Evolutionary conservation across 1,139 yeast genomes (phyloP), one percentile per base, ranked within the genome.

Genomic region (Spathaspora sp.): DNA sequence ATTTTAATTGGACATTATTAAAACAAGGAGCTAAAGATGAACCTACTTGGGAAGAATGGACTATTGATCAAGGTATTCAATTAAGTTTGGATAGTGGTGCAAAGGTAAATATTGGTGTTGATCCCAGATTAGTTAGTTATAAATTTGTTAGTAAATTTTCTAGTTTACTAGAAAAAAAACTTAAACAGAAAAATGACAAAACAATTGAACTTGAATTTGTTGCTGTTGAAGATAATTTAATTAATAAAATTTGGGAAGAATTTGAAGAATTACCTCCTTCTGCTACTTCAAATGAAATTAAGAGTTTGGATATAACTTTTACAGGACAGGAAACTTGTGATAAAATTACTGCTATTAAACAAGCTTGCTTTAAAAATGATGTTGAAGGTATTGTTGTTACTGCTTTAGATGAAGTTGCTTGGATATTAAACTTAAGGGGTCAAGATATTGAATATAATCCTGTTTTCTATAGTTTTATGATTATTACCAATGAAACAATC

Each of bases 41-140:
- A 49, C 84, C 87, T 27, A 72, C 90, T 2, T 93, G 99, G 99
- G 86, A 86, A 61, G 86, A 88, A 56, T 95, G 97, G 93, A 76
- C 89, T 39, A 76, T 82, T 36, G 59, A 68, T 23, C 85, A 83
- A 59, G 89, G 90, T 3, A 65, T 73, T 27, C 86, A 83, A 55
- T 56, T 65, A 48, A 67, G 75, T 42, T 61, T 68, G 50, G 79
- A 75, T 52, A 64, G 72, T 17, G 80, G 80, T 2, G 46, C 55
- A 10, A 80, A 65, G 38, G 65, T 67, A 17, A 64, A 63, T 50
- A 73, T 74, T 44, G 80, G 79, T 24, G 72, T 73, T 25, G 80
- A 74, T 56, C 95, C 97, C 2, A 80, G 78, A 53, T 72, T 91
- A 50, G 76, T 91, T 48, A 75, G 86, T 23, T 81, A 70, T 59